Evolutionary conservation across 202 grass and related monocot genomes (phyloP).

Genomic region (Hordeum pubiflorum): DNA sequence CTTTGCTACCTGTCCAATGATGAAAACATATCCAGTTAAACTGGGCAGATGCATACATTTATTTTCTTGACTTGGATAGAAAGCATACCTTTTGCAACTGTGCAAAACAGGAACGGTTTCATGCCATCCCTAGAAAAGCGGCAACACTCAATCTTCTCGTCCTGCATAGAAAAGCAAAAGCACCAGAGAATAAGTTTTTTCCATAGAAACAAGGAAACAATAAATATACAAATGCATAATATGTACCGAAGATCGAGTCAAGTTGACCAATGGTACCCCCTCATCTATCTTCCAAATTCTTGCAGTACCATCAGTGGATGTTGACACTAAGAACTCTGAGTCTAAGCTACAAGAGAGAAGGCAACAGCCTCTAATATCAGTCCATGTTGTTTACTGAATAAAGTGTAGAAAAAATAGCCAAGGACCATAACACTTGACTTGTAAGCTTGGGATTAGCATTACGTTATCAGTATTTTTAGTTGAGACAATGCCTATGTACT

Average conservation of each 20-base stretch:
- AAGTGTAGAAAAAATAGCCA: background rate
- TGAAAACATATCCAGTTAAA: constrained; percentile 17
- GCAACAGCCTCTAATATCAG: constrained; percentile 7
- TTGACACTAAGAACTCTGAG: constrained; percentile 93
- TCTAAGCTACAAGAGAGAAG: constrained; percentile 72
- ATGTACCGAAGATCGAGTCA: constrained; percentile 72
- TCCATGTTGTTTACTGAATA: background rate
- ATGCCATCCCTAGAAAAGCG: constrained; percentile 97
- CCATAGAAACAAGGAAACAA: background rate
- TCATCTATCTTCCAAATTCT: constrained; percentile 98
- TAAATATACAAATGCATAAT: background rate
- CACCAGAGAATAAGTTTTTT: background rate
- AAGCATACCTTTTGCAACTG: constrained; percentile 74
- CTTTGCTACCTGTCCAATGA: constrained; percentile 42
- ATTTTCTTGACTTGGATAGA: background rate
- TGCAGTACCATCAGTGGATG: constrained; percentile 87
- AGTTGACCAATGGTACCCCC: constrained; percentile 62
- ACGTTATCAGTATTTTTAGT: background rate
- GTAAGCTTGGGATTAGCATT: background rate
- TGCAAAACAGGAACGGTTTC: constrained; percentile 93
- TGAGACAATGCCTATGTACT: background rate
- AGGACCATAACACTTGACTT: background rate
- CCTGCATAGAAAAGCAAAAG: constrained; percentile 41
- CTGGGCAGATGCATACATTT: background rate
- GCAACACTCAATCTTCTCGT: constrained; percentile 89